These are phyloP conservation scores for Blastocystis hominis DNA, from an alignment of 352 stramenopile genomes.

Conservation along the genomic window DNA sequence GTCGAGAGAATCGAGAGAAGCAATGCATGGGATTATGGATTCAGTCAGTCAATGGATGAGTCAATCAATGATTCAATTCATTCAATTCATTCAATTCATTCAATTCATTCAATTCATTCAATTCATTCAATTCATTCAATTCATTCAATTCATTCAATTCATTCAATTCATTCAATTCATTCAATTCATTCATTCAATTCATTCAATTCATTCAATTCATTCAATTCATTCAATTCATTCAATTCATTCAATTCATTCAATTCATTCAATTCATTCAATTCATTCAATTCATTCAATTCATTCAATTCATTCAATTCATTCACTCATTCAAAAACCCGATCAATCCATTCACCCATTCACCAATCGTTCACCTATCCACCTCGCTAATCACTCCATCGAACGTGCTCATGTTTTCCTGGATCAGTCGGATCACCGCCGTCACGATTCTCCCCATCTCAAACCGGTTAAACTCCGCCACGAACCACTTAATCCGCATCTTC, in stretches of 20 bases:
- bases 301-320: too few relatives aligned
- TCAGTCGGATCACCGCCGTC: background rate
- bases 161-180: too few relatives aligned
- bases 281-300: too few relatives aligned
- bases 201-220: background rate
- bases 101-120: too few relatives aligned
- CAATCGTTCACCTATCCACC: background rate
- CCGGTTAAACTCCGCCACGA: background rate
- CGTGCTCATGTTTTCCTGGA: background rate
- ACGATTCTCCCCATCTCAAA: background rate
- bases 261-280: too few relatives aligned
- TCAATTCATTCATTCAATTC: too few relatives aligned
- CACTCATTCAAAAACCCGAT: background rate
- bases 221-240: too few relatives aligned
- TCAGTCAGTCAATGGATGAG: background rate
- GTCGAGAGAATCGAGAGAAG: background rate
- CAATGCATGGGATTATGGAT: background rate
- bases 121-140: too few relatives aligned
- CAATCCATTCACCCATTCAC: too few relatives aligned
- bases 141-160: too few relatives aligned
- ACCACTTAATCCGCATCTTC: background rate
- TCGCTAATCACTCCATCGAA: background rate
- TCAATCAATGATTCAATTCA: background rate
- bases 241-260: too few relatives aligned
- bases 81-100: background rate